A percentile compares a stretch with the other conserved stretches of the same genome.
phyloP scores from a whole-genome alignment of 2,329 filamentous ascomycete species.

The Botryotinia globosa region DNA sequence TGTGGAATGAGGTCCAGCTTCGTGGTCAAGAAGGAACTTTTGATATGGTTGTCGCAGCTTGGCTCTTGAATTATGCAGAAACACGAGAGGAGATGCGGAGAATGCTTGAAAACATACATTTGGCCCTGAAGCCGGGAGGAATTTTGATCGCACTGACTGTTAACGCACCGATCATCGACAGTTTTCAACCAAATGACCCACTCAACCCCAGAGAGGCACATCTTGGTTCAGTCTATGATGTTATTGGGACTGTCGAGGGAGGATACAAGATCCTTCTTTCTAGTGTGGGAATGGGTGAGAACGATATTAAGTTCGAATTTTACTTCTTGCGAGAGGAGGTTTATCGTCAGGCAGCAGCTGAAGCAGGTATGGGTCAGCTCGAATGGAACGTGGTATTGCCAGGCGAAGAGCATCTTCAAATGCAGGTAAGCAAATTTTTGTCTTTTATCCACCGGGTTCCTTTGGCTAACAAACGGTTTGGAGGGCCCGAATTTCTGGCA shows the following conservation, averaged over 20 bases:
- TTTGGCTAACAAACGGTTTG: too few relatives aligned
- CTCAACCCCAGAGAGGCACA: not conserved
- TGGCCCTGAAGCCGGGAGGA: not conserved
- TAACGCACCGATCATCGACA: constrained; percentile 1
- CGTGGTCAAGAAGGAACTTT: not conserved
- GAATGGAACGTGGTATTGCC: constrained; percentile 6
- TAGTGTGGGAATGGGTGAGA: not conserved
- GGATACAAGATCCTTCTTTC: not conserved
- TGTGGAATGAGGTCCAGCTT: not conserved
- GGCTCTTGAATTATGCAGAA: constrained; percentile 6
- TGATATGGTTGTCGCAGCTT: constrained; percentile 2
- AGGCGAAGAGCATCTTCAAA: not conserved
- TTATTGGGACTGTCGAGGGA: not conserved
- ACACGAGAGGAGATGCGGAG: not conserved
- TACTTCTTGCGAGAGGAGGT: constrained; percentile 8
- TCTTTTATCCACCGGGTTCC: not conserved
- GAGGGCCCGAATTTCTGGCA: too few relatives aligned
- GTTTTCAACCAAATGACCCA: not conserved
- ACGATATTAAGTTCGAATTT: not conserved
- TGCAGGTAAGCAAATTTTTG: not conserved
- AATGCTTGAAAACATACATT: constrained; percentile 1
- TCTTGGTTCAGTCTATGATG: not conserved
- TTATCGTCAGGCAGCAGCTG: constrained; percentile 1
- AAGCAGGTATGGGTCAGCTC: not conserved
- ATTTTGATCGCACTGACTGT: not conserved